Evolutionary conservation across 306 rosid genomes (phyloP), one percentile per base, ranked within the genome.

Genomic region (Ormosia semicastrata): DNA sequence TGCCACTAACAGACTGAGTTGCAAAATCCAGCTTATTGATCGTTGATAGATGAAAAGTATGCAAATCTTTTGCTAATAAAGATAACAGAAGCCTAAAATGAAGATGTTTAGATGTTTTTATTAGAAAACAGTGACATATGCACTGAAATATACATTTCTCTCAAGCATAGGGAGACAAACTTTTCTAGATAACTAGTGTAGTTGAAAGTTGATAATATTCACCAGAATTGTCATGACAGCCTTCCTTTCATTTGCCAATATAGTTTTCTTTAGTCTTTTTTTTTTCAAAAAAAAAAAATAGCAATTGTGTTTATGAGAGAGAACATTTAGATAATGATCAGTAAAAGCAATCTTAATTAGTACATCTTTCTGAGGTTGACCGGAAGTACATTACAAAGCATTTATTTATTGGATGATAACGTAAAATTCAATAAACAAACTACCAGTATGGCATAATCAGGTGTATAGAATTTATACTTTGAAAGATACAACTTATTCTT

Each of bases 21-120:
- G 66, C 59, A 60, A 32, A 15, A 32, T 59, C 44, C 46, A 67
- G 33, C 56, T 62, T 24, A 59, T 79, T 49, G 33, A 17, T 74
- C 72, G 13, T 79, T 39, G 33, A 32, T 74, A 66, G 13, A 41
- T 79, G 47, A 67, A 74, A 67, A 53, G 43, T 59, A 47, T 30
- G 60, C 36, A 84, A 73, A 49, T 79, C 29, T 37, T 84, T 67
- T 73, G 10, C 70, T 73, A 17, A 18, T 71, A 50, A 43, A 71
- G 47, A 66, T 44, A 53, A 37, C 52, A 53, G 65, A 76, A 63
- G 43, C 63, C 65, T 71, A 64, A 64, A 53, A 32, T 56, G 71
- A 62, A 77, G 60, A 58, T 79, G 29, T 40, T 11, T 14, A 3
- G 17, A 29, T 60, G 58, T 71, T 18, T 15, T 70, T 56, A 52